Evolutionary conservation across 2,329 filamentous ascomycete species (phyloP).

Genomic region (Phyllosticta citriasiana): DNA sequence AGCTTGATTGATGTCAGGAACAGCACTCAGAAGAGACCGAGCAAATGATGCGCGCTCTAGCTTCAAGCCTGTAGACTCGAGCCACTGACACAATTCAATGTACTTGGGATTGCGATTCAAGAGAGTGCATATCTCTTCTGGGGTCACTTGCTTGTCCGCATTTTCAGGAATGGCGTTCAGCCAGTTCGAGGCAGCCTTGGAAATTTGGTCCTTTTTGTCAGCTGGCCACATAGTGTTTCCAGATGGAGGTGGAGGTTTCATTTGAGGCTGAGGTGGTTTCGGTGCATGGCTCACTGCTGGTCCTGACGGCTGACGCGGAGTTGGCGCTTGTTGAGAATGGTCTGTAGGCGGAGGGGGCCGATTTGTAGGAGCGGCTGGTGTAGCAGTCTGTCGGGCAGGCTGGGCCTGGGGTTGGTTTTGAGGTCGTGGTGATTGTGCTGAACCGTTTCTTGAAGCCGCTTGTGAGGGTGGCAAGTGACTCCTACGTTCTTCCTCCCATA

Average conservation of each 20-base stretch:
- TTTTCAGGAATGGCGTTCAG: conserved; percentile 37
- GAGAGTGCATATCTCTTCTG: conserved; percentile 35
- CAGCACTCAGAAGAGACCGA: conserved; percentile 37
- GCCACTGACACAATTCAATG: conserved; percentile 42
- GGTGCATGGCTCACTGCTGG: not conserved
- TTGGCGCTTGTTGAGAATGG: not conserved
- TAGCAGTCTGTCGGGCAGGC: not conserved
- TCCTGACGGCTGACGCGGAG: not conserved
- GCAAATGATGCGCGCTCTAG: conserved; percentile 46
- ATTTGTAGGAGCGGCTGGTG: not conserved
- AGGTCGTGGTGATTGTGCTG: not conserved
- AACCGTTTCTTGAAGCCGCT: not conserved
- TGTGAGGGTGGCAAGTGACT: conserved; percentile 19
- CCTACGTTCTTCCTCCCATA: conserved; percentile 46
- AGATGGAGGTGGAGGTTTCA: not conserved
- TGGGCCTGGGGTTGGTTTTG: not conserved
- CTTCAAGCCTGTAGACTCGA: conserved; percentile 40
- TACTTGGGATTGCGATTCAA: conserved; percentile 47
- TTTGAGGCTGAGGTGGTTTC: not conserved
- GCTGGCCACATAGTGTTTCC: conserved; percentile 40
- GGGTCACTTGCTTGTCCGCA: conserved; percentile 25
- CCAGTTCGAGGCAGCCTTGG: conserved; percentile 39
- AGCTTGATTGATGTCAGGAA: conserved; percentile 30
- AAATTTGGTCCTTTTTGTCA: conserved; percentile 41
- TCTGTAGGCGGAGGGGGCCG: not conserved